Base-by-base conservation (phyloP, 306 rosid species). In the Trichosanthes cucumerina region DNA sequence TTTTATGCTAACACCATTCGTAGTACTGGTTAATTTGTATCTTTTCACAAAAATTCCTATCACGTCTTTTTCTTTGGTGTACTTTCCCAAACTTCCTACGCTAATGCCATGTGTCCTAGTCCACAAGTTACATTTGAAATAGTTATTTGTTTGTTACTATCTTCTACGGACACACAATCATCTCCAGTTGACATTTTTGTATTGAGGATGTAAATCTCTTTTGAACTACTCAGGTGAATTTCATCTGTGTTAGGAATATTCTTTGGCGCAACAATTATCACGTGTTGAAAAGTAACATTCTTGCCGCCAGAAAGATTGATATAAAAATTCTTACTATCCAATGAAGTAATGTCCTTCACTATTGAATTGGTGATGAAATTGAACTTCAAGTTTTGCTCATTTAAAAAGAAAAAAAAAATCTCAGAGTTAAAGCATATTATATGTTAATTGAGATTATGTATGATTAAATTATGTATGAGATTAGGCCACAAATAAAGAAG, bases 131-230 rank as follows among this genome's bases (percentile, higher is more conserved):
- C 81, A 0, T 43, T 62, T 0, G 65, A 23, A 23, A 86, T 57
- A 0, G 71, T 56, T 13, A 86, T 36, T 9, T 81, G 23, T 36
- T n/a, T 54, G 72, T 46, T 82, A 0, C 89, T 89, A 36, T 86
- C 90, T 11, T 88, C 88, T 4, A 89, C 46, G 0, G 91, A 89
- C 60, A 89, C 46, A 26, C 91, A 89, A 24, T 89, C 93, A 39
- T 89, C 88, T 33, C 91, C 89, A 0, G n/a, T 87, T 9, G 6
- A 63, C 7, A 89, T 84, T 4, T 36, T 33, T 0, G 82, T 4
- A 33, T 87, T 77, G 0, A 70, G 62, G 59, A 87, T 38, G 18
- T 46, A 81, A 78, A 89, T 82, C n/a, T 74, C 57, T 0, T 68
- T 75, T 34, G 93, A 89, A 19, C 86, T 82, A 1, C 86, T 89